Percentiles rank a stretch among this genome's conserved stretches.
Conservation (phyloP, 768 basidiomycete species). For the Agaricus sinodeliciosus region DNA sequence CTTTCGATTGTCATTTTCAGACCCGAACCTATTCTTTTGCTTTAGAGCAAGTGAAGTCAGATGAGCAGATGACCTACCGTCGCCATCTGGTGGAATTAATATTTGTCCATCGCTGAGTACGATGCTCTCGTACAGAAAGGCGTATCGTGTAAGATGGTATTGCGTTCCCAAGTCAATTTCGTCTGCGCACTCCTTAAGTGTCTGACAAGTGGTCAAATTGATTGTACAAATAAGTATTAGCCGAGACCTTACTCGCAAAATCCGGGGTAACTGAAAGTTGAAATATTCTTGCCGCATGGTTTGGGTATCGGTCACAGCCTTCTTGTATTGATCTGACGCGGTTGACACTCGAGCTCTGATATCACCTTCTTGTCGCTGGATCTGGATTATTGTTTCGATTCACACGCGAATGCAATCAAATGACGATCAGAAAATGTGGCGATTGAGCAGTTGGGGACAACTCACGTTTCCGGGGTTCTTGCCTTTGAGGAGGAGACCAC, state of each 20-base stretch:
- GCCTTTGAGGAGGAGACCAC: conserved; percentile 83
- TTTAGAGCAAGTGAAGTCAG: background rate
- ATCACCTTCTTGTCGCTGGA: conserved; percentile 93
- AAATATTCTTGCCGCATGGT: conserved; percentile 94
- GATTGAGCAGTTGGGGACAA: conserved; percentile 6
- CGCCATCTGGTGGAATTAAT: conserved; percentile 68
- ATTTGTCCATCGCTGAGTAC: conserved; percentile 85
- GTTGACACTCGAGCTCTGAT: conserved; percentile 78
- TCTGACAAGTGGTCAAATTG: conserved; percentile 31
- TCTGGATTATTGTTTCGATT: conserved; percentile 33
- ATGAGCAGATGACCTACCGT: conserved; percentile 38
- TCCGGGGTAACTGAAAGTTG: conserved; percentile 92
- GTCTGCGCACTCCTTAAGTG: conserved; percentile 91
- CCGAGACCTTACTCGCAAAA: conserved; percentile 65
- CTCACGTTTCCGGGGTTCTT: conserved; percentile 85
- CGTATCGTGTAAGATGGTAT: conserved; percentile 92
- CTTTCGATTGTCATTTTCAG: conserved; percentile 83
- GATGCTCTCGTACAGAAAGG: conserved; percentile 89
- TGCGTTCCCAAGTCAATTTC: conserved; percentile 98
- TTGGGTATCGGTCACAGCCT: conserved; percentile 87
- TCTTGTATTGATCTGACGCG: conserved; percentile 84
- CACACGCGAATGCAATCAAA: background rate
- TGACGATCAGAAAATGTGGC: conserved; percentile 10
- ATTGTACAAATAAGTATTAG: background rate
- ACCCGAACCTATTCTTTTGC: conserved; percentile 41